Conservation (phyloP, 106 monocot genomes). For the Dendrobium catenatum region DNA sequence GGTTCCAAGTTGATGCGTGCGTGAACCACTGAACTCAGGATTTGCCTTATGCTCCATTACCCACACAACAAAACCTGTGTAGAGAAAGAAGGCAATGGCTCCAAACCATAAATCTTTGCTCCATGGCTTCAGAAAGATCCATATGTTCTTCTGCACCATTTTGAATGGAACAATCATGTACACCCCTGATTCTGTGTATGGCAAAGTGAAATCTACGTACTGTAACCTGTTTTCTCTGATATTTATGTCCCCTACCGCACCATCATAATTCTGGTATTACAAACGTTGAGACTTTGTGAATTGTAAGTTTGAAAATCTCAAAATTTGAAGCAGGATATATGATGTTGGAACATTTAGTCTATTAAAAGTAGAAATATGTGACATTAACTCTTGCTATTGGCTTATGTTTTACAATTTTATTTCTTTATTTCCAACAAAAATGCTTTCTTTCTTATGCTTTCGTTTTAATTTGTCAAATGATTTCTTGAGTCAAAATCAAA, state of each 20-base stretch:
- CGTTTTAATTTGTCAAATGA: too few relatives aligned
- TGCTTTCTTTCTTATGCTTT: too few relatives aligned
- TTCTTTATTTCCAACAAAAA: too few relatives aligned
- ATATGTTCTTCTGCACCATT: not conserved
- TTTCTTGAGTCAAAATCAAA: too few relatives aligned
- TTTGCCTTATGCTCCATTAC: conserved; percentile 15
- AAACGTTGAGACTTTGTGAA: too few relatives aligned
- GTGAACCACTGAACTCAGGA: conserved; percentile 11
- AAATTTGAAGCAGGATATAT: too few relatives aligned
- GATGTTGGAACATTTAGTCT: too few relatives aligned
- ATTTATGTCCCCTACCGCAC: conserved; percentile 10
- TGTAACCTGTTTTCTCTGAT: conserved; percentile 4
- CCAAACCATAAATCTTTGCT: conserved; percentile 10
- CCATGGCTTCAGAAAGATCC: conserved; percentile 14
- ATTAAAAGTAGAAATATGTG: too few relatives aligned
- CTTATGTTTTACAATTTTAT: too few relatives aligned
- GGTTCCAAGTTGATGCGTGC: conserved; percentile 17
- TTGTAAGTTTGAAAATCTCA: too few relatives aligned
- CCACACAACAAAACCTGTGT: conserved; percentile 18
- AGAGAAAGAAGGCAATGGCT: conserved; percentile 14
- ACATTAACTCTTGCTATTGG: too few relatives aligned
- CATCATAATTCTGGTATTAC: conserved; percentile 11
- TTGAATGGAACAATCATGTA: conserved; percentile 12
- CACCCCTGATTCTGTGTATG: conserved; percentile 18
- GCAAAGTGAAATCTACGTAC: conserved; percentile 19